These are phyloP conservation scores for Spiromastix sp. DNA, from an alignment of 2,329 filamentous ascomycete genomes.

Conservation along the genomic window DNA sequence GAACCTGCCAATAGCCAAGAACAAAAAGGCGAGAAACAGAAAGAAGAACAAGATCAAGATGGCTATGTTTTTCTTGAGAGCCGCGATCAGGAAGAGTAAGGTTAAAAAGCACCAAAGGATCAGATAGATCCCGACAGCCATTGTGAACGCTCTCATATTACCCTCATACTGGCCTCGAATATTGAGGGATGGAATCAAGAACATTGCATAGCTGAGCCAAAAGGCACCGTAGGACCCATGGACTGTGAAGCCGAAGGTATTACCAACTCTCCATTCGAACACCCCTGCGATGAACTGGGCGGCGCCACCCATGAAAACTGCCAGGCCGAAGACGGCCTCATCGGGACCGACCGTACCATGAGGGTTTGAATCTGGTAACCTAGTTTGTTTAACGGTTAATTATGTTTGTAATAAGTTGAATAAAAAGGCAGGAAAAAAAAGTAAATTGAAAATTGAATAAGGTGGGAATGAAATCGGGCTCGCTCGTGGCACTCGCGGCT, in stretches of 20 bases:
- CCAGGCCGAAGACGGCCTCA: constrained; percentile 18
- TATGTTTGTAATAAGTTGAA: not conserved
- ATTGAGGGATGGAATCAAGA: constrained; percentile 42
- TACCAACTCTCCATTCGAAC: constrained; percentile 43
- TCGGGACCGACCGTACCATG: constrained; percentile 14
- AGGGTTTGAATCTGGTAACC: constrained; percentile 17
- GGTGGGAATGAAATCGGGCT: not conserved
- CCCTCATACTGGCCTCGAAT: constrained; percentile 38
- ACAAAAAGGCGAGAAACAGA: constrained; percentile 48
- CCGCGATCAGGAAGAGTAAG: constrained; percentile 44
- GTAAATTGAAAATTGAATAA: not conserved
- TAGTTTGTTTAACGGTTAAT: too few species aligned
- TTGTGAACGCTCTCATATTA: constrained; percentile 32
- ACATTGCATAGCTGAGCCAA: constrained; percentile 52
- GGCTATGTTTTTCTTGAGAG: constrained; percentile 48
- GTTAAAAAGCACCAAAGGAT: constrained; percentile 53
- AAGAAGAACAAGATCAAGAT: constrained; percentile 50
- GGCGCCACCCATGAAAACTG: constrained; percentile 20
- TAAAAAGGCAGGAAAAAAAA: not conserved
- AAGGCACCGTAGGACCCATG: constrained; percentile 53
- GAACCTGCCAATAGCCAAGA: constrained; percentile 47
- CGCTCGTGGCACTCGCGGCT: constrained; percentile 22
- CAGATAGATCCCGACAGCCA: constrained; percentile 47
- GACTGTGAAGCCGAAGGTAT: constrained; percentile 53
- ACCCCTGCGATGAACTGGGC: constrained; percentile 19